Base-by-base conservation (phyloP, 176 grass and related monocot genomes). In the Puccinellia tenuiflora region DNA sequence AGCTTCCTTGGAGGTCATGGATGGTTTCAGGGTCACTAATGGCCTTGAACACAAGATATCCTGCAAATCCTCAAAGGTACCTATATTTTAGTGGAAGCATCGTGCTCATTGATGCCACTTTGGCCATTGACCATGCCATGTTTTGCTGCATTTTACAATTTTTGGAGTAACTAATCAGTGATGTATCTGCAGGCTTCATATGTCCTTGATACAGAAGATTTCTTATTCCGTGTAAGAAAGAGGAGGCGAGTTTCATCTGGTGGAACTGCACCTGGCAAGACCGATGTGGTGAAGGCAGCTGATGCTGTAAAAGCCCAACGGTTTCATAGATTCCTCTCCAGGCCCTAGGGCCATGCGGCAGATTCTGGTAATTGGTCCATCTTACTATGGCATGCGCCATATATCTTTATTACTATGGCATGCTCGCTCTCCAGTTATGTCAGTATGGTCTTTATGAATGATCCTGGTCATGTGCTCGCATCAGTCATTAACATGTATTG, bases 181-280 rank as follows among this genome's bases (percentile, higher is more conserved):
- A 40, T 43, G 53, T 50, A 46, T 83, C 15, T 55, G 13, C 77
- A 94, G 92, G 85, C 87, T 34, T 84, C 81, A 2, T 92, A 92
- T 90, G 92, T 94, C 45, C 84, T 94, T 38, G 89, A 92, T 26
- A 94, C 92, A 25, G 92, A 92, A 85, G 92, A 94, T 90, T 92
- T 89, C 69, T 76, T 94, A 48, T 88, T 83, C 28, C 86, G 82
- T 25, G 6, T 50, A 67, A 79, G 85, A 72, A 94, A 92, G 73
- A 88, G 80, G 60, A 88, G 76, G 74, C 81, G 85, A 65, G 54
- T 55, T 77, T 81, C 85, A 8, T 76, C 66, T 81, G 51, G 11
- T 57, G 69, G 17, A 87, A 84, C 10, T 15, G 8, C 24, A 24
- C 29, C 71, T 31, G 47, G 50, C 17, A 68, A 77, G 52, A 67